phyloP scores from a whole-genome alignment of 495 filamentous ascomycete species.

The Parmelia sp. region DNA sequence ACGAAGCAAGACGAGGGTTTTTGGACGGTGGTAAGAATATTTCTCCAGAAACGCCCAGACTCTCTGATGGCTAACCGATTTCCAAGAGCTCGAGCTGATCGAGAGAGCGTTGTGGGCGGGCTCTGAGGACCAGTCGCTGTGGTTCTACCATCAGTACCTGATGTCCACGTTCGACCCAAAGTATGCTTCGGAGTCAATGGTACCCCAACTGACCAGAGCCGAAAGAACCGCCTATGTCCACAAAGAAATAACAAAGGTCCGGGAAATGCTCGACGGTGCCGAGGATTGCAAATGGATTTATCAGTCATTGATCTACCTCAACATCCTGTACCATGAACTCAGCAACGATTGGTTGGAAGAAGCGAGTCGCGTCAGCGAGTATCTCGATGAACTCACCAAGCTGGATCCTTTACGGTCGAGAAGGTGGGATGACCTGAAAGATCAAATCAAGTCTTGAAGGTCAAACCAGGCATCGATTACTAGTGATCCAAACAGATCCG shows the following conservation, averaged over 20 bases:
- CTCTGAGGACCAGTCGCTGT: conserved; percentile 85
- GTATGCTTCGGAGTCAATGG: conserved; percentile 48
- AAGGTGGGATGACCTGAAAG: conserved; percentile 18
- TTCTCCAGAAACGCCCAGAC: no score
- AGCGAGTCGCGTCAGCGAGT: conserved; percentile 43
- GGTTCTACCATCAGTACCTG: conserved; percentile 90
- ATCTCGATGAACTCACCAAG: conserved; percentile 57
- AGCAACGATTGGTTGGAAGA: conserved; percentile 27
- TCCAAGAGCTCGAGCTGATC: conserved; percentile 63
- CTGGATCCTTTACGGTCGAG: conserved; percentile 60
- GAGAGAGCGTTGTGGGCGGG: conserved; percentile 73
- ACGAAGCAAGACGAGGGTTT: conserved; percentile 55
- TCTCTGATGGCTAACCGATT: conserved; percentile 17
- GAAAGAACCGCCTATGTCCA: conserved; percentile 62
- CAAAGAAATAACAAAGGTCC: conserved; percentile 59
- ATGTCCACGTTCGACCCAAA: conserved; percentile 56
- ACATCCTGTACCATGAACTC: conserved; percentile 43
- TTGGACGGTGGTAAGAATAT: conserved; percentile 62
- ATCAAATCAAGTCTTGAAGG: no score
- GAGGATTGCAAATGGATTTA: conserved; percentile 74
- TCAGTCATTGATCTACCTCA: conserved; percentile 62
- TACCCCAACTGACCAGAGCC: conserved; percentile 51
- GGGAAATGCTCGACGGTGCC: conserved; percentile 70
- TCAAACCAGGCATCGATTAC: not conserved
- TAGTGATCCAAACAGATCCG: not conserved